These are phyloP conservation scores for Podila verticillata DNA, from an alignment of 192 early-diverging fungal species.

Conservation along the genomic window DNA sequence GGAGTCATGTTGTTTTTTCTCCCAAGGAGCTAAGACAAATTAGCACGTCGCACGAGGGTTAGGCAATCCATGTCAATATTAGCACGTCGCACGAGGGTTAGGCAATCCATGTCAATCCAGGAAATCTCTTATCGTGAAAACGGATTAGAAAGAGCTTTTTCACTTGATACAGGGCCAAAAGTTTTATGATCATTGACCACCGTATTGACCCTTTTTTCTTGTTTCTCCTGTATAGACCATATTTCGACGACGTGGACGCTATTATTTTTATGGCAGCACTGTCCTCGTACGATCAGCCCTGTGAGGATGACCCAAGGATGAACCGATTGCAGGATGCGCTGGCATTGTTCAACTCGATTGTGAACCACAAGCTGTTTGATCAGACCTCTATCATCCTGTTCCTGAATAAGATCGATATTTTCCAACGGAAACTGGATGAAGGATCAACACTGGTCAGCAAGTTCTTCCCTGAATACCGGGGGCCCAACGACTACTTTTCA, in stretches of 20 bases:
- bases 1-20: too few relatives aligned
- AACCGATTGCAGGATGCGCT: conserved; percentile 64
- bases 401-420: conserved; percentile 74
- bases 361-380: conserved; percentile 59
- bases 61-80: too few relatives aligned
- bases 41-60: too few relatives aligned
- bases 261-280: conserved; percentile 77
- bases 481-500: conserved; percentile 57
- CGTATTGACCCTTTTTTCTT: not conserved
- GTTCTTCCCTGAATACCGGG: conserved; percentile 66
- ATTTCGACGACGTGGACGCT: conserved; percentile 76
- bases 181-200: too few relatives aligned
- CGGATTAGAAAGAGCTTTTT: too few relatives aligned
- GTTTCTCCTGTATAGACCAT: conserved; percentile 51
- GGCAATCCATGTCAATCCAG: too few relatives aligned
- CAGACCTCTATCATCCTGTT: conserved; percentile 69
- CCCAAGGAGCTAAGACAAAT: too few relatives aligned
- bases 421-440: conserved; percentile 61
- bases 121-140: too few relatives aligned
- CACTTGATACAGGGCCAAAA: too few relatives aligned
- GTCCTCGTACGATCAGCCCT: conserved; percentile 70
- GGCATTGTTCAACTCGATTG: conserved; percentile 53
- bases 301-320: conserved; percentile 67
- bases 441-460: conserved; percentile 52
- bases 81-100: too few relatives aligned